These are phyloP conservation scores for Zygoascus flipseniorum DNA, from an alignment of 805 yeast species.

Conservation along the genomic window DNA sequence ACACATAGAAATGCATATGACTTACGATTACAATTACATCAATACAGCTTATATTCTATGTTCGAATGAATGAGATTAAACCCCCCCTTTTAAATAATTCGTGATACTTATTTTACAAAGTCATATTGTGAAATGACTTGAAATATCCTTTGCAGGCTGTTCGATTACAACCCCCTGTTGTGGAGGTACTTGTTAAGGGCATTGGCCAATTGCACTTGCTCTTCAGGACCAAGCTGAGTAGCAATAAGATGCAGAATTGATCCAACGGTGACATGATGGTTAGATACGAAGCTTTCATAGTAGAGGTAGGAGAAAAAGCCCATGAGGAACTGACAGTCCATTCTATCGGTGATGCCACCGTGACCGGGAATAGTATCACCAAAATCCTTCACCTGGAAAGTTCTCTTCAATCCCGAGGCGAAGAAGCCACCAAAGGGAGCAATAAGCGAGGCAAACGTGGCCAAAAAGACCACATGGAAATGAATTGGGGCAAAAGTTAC, in stretches of 20 bases:
- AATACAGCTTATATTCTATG: not conserved
- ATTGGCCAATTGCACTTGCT: constrained; percentile 53
- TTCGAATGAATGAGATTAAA: not conserved
- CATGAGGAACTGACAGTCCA: constrained; percentile 97
- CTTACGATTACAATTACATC: no score
- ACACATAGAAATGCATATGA: not conserved
- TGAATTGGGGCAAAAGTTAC: constrained; percentile 76
- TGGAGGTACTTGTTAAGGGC: constrained; percentile 49
- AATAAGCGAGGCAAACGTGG: constrained; percentile 91
- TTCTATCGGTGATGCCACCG: constrained; percentile 95
- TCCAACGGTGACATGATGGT: constrained; percentile 49
- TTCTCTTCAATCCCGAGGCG: constrained; percentile 94
- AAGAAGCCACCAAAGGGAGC: constrained; percentile 99
- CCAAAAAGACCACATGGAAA: constrained; percentile 76
- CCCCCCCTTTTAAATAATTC: not conserved
- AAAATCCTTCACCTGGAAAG: constrained; percentile 92
- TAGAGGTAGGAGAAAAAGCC: constrained; percentile 90
- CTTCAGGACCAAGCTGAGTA: constrained; percentile 56
- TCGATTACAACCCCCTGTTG: constrained; percentile 19
- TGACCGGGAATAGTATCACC: constrained; percentile 99
- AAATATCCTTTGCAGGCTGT: not conserved
- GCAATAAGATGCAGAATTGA: constrained; percentile 67
- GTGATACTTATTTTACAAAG: not conserved
- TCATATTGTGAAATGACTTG: not conserved
- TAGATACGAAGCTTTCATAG: constrained; percentile 84